Evolutionary conservation across 2,329 filamentous ascomycete genomes (phyloP), one percentile per base, ranked within the genome.

Genomic region (Ilyonectria mors-panacis): DNA sequence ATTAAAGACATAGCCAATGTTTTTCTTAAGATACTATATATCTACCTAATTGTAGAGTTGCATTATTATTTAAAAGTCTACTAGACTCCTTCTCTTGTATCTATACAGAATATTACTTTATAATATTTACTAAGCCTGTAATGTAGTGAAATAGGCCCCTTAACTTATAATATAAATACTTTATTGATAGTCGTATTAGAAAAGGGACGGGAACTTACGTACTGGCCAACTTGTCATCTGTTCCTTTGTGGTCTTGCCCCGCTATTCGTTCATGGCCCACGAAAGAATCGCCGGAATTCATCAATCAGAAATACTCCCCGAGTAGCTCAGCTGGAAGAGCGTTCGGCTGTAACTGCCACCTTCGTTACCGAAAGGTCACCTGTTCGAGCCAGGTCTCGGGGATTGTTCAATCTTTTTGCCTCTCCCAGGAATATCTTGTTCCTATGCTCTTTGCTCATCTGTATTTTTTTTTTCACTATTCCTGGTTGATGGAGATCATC

Each of bases 301-400:
- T 10, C 44, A 37, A 12, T 19, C 28, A 59, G 53, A 55, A 23
- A 37, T 44, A 53, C 37, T 66, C 63, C 63, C 63, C 63, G 53
- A 63, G 59, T 66, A 66, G 63, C 63, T 66, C 63, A 66, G 63
- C 54, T 66, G 63, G 63, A 62, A 66, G 63, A 66, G 63, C 63
- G 63, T 66, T 66, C 58, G 63, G 63, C 63, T 66, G 63, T 66
- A 66, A 66, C 37, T 63, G 63, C 59, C 59, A 42, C 53, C 45
- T 47, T 62, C 59, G 63, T 50, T 21, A 66, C 63, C 63, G 59
- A 61, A 66, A 66, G 63, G 63, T 58, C 63, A 66, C 63, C 63
- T 66, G 63, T 66, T 66, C 63, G 63, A 66, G 54, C 63, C 63
- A 66, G 63, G 63, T 66, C 59, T 63, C 53, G 61, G 61, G 60